Evolutionary conservation across 805 yeast genomes (phyloP).

Genomic region (Yamadazyma tumulicola): DNA sequence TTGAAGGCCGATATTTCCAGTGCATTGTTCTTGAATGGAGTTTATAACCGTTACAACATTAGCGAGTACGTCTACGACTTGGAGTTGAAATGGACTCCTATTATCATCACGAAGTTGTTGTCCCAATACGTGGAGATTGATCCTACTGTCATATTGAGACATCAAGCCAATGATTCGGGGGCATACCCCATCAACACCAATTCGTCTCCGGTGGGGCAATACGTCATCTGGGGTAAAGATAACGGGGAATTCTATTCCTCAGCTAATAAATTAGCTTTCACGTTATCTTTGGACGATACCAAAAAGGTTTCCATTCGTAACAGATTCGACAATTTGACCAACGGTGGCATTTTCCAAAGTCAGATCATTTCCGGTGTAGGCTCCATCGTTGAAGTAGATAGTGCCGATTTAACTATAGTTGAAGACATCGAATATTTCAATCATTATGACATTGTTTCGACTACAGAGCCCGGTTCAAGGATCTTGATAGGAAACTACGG

Average conservation of each 20-base stretch:
- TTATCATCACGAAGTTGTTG: conserved; percentile 48
- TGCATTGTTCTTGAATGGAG: conserved; percentile 54
- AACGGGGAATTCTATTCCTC: conserved; percentile 51
- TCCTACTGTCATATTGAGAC: conserved; percentile 22
- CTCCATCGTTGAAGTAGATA: conserved; percentile 37
- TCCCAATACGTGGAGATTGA: conserved; percentile 35
- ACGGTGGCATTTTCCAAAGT: conserved; percentile 75
- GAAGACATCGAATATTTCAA: conserved; percentile 56
- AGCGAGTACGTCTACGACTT: conserved; percentile 52
- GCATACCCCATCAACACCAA: conserved; percentile 29
- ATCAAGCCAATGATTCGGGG: conserved; percentile 11
- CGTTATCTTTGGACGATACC: conserved; percentile 60
- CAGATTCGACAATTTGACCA: conserved; percentile 65
- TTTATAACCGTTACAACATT: conserved; percentile 35
- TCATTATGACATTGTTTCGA: conserved; percentile 58
- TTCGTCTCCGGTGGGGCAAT: conserved; percentile 43
- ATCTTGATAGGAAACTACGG: conserved; percentile 45
- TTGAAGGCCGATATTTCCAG: conserved; percentile 74
- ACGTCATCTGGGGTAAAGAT: conserved; percentile 68
- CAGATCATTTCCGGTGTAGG: conserved; percentile 43
- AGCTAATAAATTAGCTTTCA: conserved; percentile 63
- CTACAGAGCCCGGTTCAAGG: conserved; percentile 54
- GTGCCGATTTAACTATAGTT: conserved; percentile 63
- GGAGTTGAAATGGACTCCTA: conserved; percentile 53
- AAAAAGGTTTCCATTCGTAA: conserved; percentile 54